Base-by-base conservation (phyloP, 1,139 yeast species). In the Hyphopichia khmerensis region DNA sequence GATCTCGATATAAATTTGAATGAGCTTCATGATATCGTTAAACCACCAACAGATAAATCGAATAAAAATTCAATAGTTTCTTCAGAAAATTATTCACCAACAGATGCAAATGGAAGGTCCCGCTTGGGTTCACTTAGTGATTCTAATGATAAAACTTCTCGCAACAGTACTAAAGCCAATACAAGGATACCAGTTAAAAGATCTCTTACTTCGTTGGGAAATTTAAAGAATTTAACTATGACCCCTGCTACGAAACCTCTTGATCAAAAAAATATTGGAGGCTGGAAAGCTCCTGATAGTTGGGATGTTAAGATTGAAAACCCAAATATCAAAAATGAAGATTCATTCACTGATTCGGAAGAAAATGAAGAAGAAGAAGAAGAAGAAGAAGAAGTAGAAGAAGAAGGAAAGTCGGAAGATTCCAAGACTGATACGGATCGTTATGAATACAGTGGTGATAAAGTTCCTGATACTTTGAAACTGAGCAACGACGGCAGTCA, bases 211-310 rank as follows among this genome's bases (percentile, higher is more conserved):
- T 36, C 37, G 10, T n/a, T 30, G 18, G 32, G 34, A 41, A 42
- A 15, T 14, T 19, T 32, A n/a, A 23, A 9, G 30, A 37, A 40
- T 21, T 40, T 48, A 33, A 57, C 47, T 41, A 37, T 33, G 34
- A 34, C 31, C 23, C 30, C 39, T 23, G 33, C 32, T 40, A 13
- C 40, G 27, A 29, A 40, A 36, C 17, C 40, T 29, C 18, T 40
- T 29, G 37, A 40, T 41, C 16, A 27, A 16, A 37, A 29, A 15
- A 35, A 15, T 36, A 13, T n/a, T 15, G 40, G 37, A 5, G 42
- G 62, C 9, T 80, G 93, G 93, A 72, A 71, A 31, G 87, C 93
- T 1, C 93, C 93, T 0, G 91, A 85, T 55, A 80, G 86, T 56
- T 85, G 93, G 93, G 91, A 84, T 50, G 88, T 84, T 8, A 82